phyloP scores from a whole-genome alignment of 2,329 filamentous ascomycete species.

The Saccharata proteae region DNA sequence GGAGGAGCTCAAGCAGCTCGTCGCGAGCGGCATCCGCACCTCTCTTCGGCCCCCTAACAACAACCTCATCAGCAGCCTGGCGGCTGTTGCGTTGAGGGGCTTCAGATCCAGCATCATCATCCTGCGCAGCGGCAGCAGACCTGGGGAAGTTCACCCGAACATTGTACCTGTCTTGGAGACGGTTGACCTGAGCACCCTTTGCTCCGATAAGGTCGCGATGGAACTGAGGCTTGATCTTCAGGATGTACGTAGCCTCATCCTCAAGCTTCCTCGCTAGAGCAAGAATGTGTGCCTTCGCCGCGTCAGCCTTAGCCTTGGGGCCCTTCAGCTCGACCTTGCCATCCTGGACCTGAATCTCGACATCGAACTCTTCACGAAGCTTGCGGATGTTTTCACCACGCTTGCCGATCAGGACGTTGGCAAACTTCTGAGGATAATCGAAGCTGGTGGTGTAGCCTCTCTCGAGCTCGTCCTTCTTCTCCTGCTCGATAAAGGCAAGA shows the following conservation, averaged over 20 bases:
- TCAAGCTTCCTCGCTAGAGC: slow-evolving; percentile 71
- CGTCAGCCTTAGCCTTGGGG: slow-evolving; percentile 85
- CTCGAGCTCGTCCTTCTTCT: slow-evolving; percentile 87
- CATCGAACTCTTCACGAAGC: slow-evolving; percentile 56
- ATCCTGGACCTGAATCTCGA: slow-evolving; percentile 79
- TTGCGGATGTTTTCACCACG: slow-evolving; percentile 58
- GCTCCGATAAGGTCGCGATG: slow-evolving; percentile 89
- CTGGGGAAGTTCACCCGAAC: slow-evolving; percentile 95
- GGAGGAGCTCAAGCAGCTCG: slow-evolving; percentile 76
- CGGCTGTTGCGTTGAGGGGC: slow-evolving; percentile 48
- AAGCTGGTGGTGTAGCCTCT: slow-evolving; percentile 77
- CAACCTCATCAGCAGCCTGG: slow-evolving; percentile 78
- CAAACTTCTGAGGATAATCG: slow-evolving; percentile 89
- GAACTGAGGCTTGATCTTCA: slow-evolving; percentile 89
- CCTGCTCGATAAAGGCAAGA: slow-evolving; percentile 67
- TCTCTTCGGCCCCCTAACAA: slow-evolving; percentile 81
- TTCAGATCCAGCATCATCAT: slow-evolving; percentile 47
- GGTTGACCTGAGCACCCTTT: slow-evolving; percentile 77
- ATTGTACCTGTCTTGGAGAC: slow-evolving; percentile 82
- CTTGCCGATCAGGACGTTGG: slow-evolving; percentile 67
- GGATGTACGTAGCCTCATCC: slow-evolving; percentile 74
- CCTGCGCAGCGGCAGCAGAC: slow-evolving; percentile 51
- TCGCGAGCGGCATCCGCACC: slow-evolving; percentile 86
- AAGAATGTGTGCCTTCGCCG: slow-evolving; percentile 70
- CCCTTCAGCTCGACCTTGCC: slow-evolving; percentile 94